Evolutionary conservation across 495 filamentous ascomycete genomes (phyloP).

Genomic region (Parathielavia hyrcaniae): DNA sequence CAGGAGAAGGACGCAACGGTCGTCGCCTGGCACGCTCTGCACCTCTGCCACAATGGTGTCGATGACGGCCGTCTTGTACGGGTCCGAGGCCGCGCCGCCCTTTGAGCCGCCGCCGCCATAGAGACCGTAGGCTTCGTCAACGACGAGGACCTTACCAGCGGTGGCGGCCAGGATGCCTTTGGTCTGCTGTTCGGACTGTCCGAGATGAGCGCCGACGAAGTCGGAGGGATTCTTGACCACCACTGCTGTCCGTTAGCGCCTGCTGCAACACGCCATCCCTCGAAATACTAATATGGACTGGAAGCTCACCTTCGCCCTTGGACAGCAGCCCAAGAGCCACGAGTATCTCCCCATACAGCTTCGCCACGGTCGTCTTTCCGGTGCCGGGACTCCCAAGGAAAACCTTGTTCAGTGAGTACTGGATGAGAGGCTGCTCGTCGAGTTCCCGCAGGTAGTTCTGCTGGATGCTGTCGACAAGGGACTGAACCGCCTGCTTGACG

Average conservation of each 20-base stretch:
- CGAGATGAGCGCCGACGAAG: slow-evolving; percentile 59
- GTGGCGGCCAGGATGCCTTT: slow-evolving; percentile 63
- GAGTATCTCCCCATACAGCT: slow-evolving; percentile 62
- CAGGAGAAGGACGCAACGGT: slow-evolving; percentile 69
- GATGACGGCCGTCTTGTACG: slow-evolving; percentile 58
- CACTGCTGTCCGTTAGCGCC: slow-evolving; percentile 27
- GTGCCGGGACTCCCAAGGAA: slow-evolving; percentile 68
- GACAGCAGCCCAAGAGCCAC: slow-evolving; percentile 54
- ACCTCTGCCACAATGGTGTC: slow-evolving; percentile 83
- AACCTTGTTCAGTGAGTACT: slow-evolving; percentile 61
- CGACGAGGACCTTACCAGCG: slow-evolving; percentile 66
- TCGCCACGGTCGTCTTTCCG: slow-evolving; percentile 71
- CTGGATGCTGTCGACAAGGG: slow-evolving; percentile 53
- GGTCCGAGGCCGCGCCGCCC: slow-evolving; percentile 35
- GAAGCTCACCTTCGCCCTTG: slow-evolving; percentile 54
- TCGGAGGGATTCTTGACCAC: slow-evolving; percentile 67
- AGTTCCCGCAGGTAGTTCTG: slow-evolving; percentile 59
- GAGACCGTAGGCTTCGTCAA: slow-evolving; percentile 68
- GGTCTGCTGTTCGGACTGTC: slow-evolving; percentile 62
- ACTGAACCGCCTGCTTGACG: slow-evolving; percentile 57
- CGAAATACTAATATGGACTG: too few relatives aligned
- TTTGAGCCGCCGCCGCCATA: slow-evolving; percentile 26
- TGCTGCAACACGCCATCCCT: too few relatives aligned
- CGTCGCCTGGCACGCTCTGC: slow-evolving; percentile 68
- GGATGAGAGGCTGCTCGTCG: slow-evolving; percentile 48